Base-by-base conservation (phyloP, 768 basidiomycete genomes). In the Panaeolus papilionaceus region DNA sequence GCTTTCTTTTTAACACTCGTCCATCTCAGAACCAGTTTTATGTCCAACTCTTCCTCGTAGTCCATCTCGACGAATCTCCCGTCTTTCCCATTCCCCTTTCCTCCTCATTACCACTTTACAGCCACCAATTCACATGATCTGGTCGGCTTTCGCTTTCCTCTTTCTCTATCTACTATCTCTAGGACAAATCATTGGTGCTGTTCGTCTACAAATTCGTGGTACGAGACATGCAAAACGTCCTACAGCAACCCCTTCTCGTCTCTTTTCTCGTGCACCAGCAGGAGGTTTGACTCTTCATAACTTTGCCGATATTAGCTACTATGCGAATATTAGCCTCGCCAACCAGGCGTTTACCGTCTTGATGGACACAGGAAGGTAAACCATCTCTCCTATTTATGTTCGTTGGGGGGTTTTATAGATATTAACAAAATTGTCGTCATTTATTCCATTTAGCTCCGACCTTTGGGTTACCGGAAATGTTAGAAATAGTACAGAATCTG, bases 381-480 rank as follows among this genome's bases (percentile, higher is more conserved):
- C 71, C 65, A 64, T 65, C 20, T 23, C 33, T 33, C 33, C 39
- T 12, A 18, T 44, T 16, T 16, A 18, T 44, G 14, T 14, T 44
- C 14, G 16, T 44, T 16, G 42, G n/a, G n/a, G n/a, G n/a, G 33
- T 33, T 44, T 44, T 14, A 44, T 16, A 44, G 3, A 16, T 12
- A 44, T 44, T 44, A 16, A 44, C 42, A 18, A 6, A 16, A 6
- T 16, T 44, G 18, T 44, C 42, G 20, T 9, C 9, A 49, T 49
- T 49, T 58, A 26, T 38, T 40, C 26, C 62, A 58, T 42, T 10
- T 62, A 92, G 90, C 68, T 89, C 90, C 16, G 91, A 92, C 73
- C 75, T 91, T 8, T 90, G 87, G 85, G 84, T 91, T 5, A 82
- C 84, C 10, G 81, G 82, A 38, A 67, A 67, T 63, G 82, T 89